Evolutionary conservation across 352 stramenopile genomes (phyloP).

Genomic region (Lagenidium giganteum): DNA sequence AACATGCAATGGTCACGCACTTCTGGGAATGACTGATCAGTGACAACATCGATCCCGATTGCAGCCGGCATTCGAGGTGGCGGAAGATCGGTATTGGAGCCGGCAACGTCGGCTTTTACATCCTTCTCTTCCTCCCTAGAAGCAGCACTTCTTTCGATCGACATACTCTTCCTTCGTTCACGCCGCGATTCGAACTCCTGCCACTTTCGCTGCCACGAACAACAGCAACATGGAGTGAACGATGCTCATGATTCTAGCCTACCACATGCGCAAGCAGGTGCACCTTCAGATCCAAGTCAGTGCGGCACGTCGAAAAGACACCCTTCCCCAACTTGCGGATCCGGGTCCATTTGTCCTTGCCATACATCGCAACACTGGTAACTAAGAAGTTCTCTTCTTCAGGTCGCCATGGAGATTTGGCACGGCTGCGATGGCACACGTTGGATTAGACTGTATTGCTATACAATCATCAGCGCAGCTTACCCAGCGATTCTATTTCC

Average conservation of each 20-base stretch:
- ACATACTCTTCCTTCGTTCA: conserved; percentile 16
- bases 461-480: neutral
- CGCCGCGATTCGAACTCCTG: too few species aligned
- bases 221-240: neutral
- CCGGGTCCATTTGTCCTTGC: conserved; percentile 35
- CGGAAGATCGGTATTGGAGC: neutral
- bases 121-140: neutral
- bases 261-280: neutral
- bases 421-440: too few species aligned
- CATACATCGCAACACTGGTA: conserved; percentile 30
- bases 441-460: neutral
- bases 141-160: neutral
- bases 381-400: conserved; percentile 40
- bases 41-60: conserved; percentile 5
- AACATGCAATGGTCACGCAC: neutral
- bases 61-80: neutral
- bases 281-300: conserved; percentile 67
- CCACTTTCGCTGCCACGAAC: conserved; percentile 14
- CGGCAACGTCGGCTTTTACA: neutral
- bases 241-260: neutral
- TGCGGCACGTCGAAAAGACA: conserved; percentile 43
- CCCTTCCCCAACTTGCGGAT: conserved; percentile 30
- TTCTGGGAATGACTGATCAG: neutral
- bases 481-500: neutral
- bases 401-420: conserved; percentile 39